Base-by-base conservation (phyloP, 768 basidiomycete species). In the Pisolithus tinctorius region DNA sequence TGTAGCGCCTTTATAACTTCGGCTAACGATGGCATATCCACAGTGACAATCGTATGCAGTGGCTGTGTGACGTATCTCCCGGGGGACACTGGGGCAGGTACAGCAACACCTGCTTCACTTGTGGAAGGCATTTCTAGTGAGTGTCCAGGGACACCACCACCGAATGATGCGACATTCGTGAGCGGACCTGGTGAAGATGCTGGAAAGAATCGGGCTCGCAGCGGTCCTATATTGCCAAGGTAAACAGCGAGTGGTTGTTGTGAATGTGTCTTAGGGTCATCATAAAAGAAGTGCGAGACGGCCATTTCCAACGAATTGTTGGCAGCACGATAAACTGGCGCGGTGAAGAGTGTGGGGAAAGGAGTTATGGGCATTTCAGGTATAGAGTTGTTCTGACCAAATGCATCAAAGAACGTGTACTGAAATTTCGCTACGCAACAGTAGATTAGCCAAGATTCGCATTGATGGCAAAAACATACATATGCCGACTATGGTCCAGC, bases 401-500 rank as follows among this genome's bases (percentile, higher is more conserved):
- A 85, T 4, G 88, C 88, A 60, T 93, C 89, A 64, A 94, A 93
- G 67, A 95, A 95, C 16, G 90, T 92, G 66, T 93, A 94, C 61
- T 93, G 88, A 69, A 93, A 93, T 69, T 93, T 92, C 49, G 91
- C 90, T 93, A 58, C 17, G 62, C 55, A 49, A 23, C 14, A 3
- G 42, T 50, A 52, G 48, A 59, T 69, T 43, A 60, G 57, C 55
- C 51, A 53, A 45, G 51, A 50, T 47, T 51, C 53, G 27, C 44
- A 10, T 16, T 49, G 45, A 43, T 26, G 45, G 50, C 53, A 45
- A 52, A 20, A 60, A 73, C 87, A 68, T 70, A 93, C 93, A 91
- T 48, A 95, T 93, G 37, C 93, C 91, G 57, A 93, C 91, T 59
- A 96, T 93, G 11, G 91, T 92, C 93, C 93, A 96, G 62, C 89